Conservation (phyloP, 495 filamentous ascomycete species). For the Podospora conica region DNA sequence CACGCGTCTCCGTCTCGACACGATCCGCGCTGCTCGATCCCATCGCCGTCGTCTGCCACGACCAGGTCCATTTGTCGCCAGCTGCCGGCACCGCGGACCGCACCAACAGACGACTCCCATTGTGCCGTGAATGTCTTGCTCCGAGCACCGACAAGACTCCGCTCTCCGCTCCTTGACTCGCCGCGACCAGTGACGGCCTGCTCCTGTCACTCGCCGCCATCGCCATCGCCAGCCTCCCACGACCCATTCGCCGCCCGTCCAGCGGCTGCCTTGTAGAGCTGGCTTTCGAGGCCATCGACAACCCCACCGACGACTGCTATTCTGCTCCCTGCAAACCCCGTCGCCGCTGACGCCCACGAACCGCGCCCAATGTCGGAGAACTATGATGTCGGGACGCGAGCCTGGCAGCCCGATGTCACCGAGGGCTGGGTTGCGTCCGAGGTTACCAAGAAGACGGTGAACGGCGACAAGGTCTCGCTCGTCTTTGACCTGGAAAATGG, state of each 20-base stretch:
- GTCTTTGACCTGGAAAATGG: conserved; percentile 85
- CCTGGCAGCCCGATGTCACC: conserved; percentile 92
- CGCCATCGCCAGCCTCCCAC: conserved; percentile 2
- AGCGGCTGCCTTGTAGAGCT: conserved; percentile 12
- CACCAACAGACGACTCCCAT: not conserved
- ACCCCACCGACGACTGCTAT: conserved; percentile 6
- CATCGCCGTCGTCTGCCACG: conserved; percentile 7
- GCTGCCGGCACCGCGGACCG: not conserved
- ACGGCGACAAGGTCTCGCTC: conserved; percentile 80
- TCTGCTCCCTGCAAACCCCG: conserved; percentile 5
- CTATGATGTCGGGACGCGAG: conserved; percentile 95
- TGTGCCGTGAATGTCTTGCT: conserved; percentile 20
- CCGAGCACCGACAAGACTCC: conserved; percentile 11
- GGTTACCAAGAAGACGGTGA: conserved; percentile 76
- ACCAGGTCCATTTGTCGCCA: not conserved
- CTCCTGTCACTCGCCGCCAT: conserved; percentile 8
- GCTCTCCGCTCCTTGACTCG: conserved; percentile 11
- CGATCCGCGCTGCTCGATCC: conserved; percentile 4
- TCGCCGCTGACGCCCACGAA: conserved; percentile 9
- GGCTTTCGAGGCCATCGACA: conserved; percentile 24
- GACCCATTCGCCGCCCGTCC: not conserved
- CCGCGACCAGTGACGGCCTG: conserved; percentile 1
- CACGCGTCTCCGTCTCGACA: conserved; percentile 13
- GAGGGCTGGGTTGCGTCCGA: conserved; percentile 98
- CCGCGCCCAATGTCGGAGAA: conserved; percentile 73